Evolutionary conservation across 768 basidiomycete genomes (phyloP).

Genomic region (Collybia mongolica): DNA sequence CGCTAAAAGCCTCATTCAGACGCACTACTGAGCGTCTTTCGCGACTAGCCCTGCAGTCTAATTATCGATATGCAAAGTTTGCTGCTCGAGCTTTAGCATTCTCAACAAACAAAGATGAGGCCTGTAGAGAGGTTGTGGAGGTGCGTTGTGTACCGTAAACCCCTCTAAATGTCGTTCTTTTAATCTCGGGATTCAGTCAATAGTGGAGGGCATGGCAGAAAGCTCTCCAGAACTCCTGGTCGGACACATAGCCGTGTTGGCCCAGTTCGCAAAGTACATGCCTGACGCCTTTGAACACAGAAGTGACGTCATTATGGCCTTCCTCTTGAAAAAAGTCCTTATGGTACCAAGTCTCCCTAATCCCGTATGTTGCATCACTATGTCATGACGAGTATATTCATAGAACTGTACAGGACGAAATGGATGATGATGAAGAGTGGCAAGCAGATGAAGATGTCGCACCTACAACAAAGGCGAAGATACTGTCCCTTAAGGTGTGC

Average conservation of each 20-base stretch:
- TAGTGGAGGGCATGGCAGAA: conserved; percentile 50
- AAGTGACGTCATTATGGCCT: conserved; percentile 72
- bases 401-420: conserved; percentile 43
- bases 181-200: conserved; percentile 39
- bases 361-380: conserved; percentile 35
- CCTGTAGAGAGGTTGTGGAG: conserved; percentile 58
- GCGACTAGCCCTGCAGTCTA: conserved; percentile 56
- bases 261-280: conserved; percentile 67
- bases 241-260: conserved; percentile 68
- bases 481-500: conserved; percentile 77
- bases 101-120: conserved; percentile 48
- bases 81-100: conserved; percentile 73
- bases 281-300: conserved; percentile 76
- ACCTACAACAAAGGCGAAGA: conserved; percentile 61
- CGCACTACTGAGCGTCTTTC: conserved; percentile 64
- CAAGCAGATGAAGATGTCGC: conserved; percentile 62
- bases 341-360: conserved; percentile 51
- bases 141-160: conserved; percentile 36
- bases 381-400: conserved; percentile 1
- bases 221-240: conserved; percentile 52
- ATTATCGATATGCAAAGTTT: conserved; percentile 78
- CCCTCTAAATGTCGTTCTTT: background rate
- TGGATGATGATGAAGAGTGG: conserved; percentile 76
- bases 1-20: conserved; percentile 31
- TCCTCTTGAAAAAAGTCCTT: conserved; percentile 69